Evolutionary conservation across 1,139 yeast species (phyloP), one percentile per base, ranked within the genome.

Genomic region (Hansenula lynferdii): DNA sequence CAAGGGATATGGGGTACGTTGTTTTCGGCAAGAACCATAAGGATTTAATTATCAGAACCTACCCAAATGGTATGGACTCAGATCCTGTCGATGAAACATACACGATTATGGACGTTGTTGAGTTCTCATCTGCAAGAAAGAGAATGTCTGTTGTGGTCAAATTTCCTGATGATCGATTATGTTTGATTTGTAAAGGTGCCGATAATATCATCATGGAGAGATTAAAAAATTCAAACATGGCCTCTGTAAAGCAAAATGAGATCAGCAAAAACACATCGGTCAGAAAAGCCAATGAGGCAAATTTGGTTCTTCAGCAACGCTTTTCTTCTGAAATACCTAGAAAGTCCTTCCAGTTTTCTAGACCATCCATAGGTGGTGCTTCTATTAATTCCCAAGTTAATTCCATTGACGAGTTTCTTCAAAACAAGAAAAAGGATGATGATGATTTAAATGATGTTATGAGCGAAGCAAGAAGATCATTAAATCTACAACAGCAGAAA

Each of bases 101-200:
- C 57, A 77, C 83, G 48, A 69, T 92, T 4, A 65, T 90, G 48
- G 92, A 92, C 44, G 75, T 77, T 2, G 79, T 94, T 43, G 97
- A 92, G 44, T 94, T 94, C 57, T 72, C 92, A 0, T 85, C 96
- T 3, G 69, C 82, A 4, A 77, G 99, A 52, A 94, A 94, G 62
- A 75, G 98, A 56, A 94, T 94, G 99, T 86, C 97, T 0, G 77
- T 84, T n/a, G 61, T 92, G 8, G 81, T 90, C 1, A 71, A 65
- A 47, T 78, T 86, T 50, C 97, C 97, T 0, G 86, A 85, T 56
- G 78, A 77, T n/a, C 72, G 85, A 44, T 72, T 89, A 18, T 77
- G 92, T 38, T 57, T 92, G 41, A 67, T 94, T 35, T 86, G 96
- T 63, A 94, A 94, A 62, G 98, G 97, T 39, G 98, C 99, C 1